These are phyloP conservation scores for Biscogniauxia mediterranea DNA, from an alignment of 2,329 filamentous ascomycete genomes.

Conservation along the genomic window DNA sequence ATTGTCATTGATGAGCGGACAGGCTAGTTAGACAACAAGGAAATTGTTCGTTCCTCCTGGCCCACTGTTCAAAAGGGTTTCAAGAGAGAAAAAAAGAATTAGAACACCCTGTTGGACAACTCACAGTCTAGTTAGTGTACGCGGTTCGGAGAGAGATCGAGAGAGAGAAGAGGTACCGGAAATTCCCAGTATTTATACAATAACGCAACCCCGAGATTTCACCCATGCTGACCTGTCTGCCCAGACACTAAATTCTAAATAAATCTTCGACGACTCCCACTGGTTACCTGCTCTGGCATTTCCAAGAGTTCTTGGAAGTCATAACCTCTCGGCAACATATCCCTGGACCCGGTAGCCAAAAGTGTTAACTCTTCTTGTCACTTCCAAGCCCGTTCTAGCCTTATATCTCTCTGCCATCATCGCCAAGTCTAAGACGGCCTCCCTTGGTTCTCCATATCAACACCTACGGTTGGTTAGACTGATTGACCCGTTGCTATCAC, in stretches of 20 bases:
- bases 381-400: no score
- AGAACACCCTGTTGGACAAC: no score
- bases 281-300: not conserved
- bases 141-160: no score
- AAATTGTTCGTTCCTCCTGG: conserved; percentile 8
- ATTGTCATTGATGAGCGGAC: not conserved
- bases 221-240: conserved; percentile 7
- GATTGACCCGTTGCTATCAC: no score
- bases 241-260: conserved; percentile 9
- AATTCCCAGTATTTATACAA: not conserved
- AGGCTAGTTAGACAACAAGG: conserved; percentile 3
- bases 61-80: not conserved
- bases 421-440: no score
- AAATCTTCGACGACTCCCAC: not conserved
- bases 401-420: no score
- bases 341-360: no score
- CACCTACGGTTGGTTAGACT: not conserved
- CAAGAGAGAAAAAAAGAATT: not conserved
- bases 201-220: conserved; percentile 1
- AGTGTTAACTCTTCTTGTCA: no score
- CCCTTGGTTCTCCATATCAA: not conserved
- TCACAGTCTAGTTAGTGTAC: no score
- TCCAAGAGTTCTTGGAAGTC: no score
- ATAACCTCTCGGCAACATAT: no score
- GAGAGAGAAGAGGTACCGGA: not conserved